Evolutionary conservation across 2,329 filamentous ascomycete species (phyloP).

Genomic region (Colletotrichum echinochloae): DNA sequence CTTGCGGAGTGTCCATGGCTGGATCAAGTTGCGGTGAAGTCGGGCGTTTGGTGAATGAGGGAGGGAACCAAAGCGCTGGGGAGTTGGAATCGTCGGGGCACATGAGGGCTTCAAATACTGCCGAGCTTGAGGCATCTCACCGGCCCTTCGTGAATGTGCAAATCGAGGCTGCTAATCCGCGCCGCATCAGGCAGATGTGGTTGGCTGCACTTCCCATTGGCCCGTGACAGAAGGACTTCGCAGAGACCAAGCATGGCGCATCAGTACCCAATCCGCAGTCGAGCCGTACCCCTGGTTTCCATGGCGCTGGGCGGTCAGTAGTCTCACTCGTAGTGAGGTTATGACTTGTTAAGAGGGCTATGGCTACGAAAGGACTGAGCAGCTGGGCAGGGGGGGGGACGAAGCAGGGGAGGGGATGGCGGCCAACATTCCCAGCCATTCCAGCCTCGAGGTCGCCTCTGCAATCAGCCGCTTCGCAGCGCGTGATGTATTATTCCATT

Average conservation of each 20-base stretch:
- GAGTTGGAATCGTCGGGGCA: not conserved
- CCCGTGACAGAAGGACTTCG: slow-evolving; percentile 17
- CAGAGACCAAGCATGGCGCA: not conserved
- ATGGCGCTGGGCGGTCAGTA: not conserved
- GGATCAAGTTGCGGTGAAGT: not conserved
- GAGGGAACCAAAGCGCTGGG: not conserved
- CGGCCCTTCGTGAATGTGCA: not conserved
- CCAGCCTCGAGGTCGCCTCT: not conserved
- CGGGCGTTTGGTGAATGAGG: not conserved
- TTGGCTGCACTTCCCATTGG: slow-evolving; percentile 6
- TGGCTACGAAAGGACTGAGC: not conserved
- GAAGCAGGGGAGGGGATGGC: not conserved
- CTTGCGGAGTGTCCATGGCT: not conserved
- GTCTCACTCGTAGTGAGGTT: not conserved
- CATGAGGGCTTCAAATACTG: not conserved
- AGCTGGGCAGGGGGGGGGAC: not conserved
- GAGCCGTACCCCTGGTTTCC: not conserved
- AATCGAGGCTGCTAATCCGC: not conserved
- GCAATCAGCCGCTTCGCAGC: not conserved
- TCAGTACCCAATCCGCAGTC: not conserved
- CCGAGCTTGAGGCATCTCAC: not conserved
- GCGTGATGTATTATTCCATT: not conserved
- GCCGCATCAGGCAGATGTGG: not conserved
- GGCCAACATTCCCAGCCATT: not conserved
- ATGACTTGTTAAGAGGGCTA: not conserved